Percentiles rank a stretch among this genome's conserved stretches.
Conservation (phyloP, 2,329 filamentous ascomycete species). For the Eurotiales sp. region DNA sequence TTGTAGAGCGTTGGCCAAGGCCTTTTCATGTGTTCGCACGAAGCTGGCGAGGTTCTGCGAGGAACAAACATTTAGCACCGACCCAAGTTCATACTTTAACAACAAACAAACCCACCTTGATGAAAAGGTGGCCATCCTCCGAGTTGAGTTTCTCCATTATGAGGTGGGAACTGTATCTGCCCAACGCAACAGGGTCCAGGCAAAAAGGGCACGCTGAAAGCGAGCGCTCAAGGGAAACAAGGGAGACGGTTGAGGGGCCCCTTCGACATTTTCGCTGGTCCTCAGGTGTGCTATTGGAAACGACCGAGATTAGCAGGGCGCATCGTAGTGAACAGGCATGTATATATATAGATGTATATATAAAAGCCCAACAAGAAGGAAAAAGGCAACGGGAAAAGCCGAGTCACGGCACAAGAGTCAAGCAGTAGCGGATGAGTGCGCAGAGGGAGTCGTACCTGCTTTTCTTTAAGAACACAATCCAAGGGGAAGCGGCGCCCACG, state of each 20-base stretch:
- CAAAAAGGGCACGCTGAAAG: conserved; percentile 31
- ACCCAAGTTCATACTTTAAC: no score
- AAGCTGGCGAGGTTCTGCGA: conserved; percentile 87
- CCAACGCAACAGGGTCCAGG: conserved; percentile 27
- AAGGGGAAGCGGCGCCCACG: conserved; percentile 1
- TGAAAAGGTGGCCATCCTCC: conserved; percentile 49
- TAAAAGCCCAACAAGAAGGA: background rate
- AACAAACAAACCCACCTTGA: conserved; percentile 47
- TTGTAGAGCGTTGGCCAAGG: conserved; percentile 90
- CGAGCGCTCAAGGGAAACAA: conserved; percentile 32
- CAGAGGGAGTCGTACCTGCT: conserved; percentile 13
- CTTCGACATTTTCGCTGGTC: conserved; percentile 32
- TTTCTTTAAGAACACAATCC: conserved; percentile 6
- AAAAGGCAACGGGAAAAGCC: background rate
- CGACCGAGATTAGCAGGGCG: background rate
- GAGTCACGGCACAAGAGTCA: background rate
- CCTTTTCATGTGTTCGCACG: conserved; percentile 95
- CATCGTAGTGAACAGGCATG: no score
- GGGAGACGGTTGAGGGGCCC: conserved; percentile 21
- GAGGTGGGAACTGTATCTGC: conserved; percentile 26
- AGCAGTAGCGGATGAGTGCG: no score
- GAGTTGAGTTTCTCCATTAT: conserved; percentile 49
- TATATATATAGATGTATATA: no score
- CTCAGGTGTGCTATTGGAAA: conserved; percentile 4
- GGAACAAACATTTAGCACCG: conserved; percentile 9